Evolutionary conservation across 1,284 basidiomycete genomes (phyloP).

Genomic region (Microbotryum saponariae): DNA sequence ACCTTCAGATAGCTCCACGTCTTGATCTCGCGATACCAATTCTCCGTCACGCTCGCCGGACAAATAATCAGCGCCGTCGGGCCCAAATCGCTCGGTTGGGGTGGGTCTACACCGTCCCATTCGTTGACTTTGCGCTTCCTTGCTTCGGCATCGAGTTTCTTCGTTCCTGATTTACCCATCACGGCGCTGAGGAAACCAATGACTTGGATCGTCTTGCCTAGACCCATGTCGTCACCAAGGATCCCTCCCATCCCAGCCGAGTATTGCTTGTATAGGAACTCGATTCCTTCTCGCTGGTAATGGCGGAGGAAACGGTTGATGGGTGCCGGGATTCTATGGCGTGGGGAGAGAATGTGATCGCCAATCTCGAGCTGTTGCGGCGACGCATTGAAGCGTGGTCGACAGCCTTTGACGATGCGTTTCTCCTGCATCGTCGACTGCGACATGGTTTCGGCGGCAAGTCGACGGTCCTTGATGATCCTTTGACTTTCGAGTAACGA

Average conservation of each 20-base stretch:
- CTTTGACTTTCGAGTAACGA: not conserved
- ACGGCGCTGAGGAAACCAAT: conserved; percentile 88
- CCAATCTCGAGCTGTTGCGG: conserved; percentile 25
- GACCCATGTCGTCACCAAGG: conserved; percentile 86
- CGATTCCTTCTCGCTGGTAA: conserved; percentile 74
- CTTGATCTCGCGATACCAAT: conserved; percentile 94
- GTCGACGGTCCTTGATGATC: too few relatives aligned
- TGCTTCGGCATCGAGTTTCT: conserved; percentile 65
- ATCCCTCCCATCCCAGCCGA: conserved; percentile 53
- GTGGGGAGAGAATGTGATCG: conserved; percentile 10
- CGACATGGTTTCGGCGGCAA: not conserved
- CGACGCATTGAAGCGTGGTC: conserved; percentile 25
- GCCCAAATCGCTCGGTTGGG: conserved; percentile 48
- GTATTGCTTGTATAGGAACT: conserved; percentile 65
- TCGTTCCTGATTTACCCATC: conserved; percentile 62
- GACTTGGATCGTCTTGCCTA: conserved; percentile 97
- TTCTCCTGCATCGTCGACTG: not conserved
- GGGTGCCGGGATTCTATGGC: conserved; percentile 51
- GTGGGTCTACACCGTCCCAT: conserved; percentile 67
- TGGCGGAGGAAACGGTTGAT: conserved; percentile 73
- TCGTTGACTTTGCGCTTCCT: conserved; percentile 44
- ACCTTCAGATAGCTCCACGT: conserved; percentile 82
- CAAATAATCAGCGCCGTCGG: conserved; percentile 91
- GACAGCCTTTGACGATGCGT: conserved; percentile 8
- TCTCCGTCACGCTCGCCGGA: conserved; percentile 90